Evolutionary conservation across 495 filamentous ascomycete genomes (phyloP).

Genomic region (Coniosporium apollinis): DNA sequence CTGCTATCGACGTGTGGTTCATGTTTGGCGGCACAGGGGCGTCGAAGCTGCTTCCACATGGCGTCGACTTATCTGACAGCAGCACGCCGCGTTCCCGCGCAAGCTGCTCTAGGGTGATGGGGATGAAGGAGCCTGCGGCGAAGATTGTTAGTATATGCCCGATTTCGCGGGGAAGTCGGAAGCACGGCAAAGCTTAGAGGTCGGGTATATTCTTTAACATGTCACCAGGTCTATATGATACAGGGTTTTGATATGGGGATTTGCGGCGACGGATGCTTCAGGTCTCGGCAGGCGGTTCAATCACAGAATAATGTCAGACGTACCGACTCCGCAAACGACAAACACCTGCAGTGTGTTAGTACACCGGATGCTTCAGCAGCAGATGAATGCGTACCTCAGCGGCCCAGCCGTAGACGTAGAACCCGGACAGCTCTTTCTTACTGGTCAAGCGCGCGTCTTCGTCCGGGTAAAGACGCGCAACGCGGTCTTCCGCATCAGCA

Average conservation of each 20-base stretch:
- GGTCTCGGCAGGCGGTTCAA: too few relatives aligned
- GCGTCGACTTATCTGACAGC: constrained; percentile 51
- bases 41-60: constrained; percentile 43
- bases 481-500: background rate
- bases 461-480: constrained; percentile 42
- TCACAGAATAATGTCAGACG: constrained; percentile 20
- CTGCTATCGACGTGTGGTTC: constrained; percentile 19
- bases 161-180: too few relatives aligned
- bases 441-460: constrained; percentile 84
- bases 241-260: too few relatives aligned
- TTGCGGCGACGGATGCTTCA: too few relatives aligned
- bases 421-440: constrained; percentile 71
- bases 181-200: too few relatives aligned
- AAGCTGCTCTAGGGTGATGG: constrained; percentile 87
- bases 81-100: constrained; percentile 82
- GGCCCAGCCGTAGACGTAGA: constrained; percentile 94
- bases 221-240: too few relatives aligned
- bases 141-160: background rate
- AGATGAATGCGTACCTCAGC: constrained; percentile 44
- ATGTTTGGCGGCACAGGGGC: constrained; percentile 15
- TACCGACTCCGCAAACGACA: constrained; percentile 76
- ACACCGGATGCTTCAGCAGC: background rate
- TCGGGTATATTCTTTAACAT: too few relatives aligned
- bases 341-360: constrained; percentile 38
- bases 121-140: constrained; percentile 69